Conservation (phyloP, 139 green algal species). For the Medakamo hakoo region DNA sequence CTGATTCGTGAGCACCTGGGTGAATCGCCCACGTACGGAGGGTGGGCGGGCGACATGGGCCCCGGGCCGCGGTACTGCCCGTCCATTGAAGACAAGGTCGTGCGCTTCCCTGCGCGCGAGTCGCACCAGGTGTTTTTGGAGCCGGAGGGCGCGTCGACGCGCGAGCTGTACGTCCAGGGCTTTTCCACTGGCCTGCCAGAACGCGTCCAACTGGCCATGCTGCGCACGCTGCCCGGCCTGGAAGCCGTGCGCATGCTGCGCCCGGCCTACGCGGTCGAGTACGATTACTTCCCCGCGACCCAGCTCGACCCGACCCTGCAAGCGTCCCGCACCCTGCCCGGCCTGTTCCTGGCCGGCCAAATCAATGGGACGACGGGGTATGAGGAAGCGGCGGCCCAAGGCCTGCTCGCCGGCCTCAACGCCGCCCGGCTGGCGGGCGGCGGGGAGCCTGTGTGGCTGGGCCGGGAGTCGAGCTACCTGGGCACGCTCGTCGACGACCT, state of each 20-base stretch:
- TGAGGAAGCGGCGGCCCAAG: conserved; percentile 87
- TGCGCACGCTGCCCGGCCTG: conserved; percentile 83
- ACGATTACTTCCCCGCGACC: conserved; percentile 93
- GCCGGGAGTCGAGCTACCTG: conserved; percentile 69
- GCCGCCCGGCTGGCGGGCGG: conserved; percentile 48
- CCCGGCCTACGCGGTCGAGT: conserved; percentile 94
- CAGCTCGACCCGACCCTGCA: conserved; percentile 79
- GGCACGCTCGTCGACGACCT: conserved; percentile 94
- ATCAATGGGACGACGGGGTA: conserved; percentile 97
- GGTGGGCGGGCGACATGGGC: conserved; percentile 70
- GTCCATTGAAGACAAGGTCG: conserved; percentile 97
- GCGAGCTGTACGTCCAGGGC: conserved; percentile 87
- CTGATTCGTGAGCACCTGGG: conserved; percentile 51
- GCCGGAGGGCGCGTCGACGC: conserved; percentile 79
- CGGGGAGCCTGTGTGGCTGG: conserved; percentile 29
- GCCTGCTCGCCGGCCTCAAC: conserved; percentile 82
- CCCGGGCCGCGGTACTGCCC: conserved; percentile 96
- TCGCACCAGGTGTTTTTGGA: conserved; percentile 93
- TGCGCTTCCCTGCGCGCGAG: conserved; percentile 85
- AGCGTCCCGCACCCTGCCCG: conserved; percentile 70
- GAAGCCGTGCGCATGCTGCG: conserved; percentile 71
- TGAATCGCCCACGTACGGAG: conserved; percentile 92
- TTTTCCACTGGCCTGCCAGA: conserved; percentile 88
- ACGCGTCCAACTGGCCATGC: conserved; percentile 78
- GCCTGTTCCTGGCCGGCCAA: conserved; percentile 93